These are phyloP conservation scores for Juglanconis oblonga DNA, from an alignment of 2,329 filamentous ascomycete genomes.

Conservation along the genomic window DNA sequence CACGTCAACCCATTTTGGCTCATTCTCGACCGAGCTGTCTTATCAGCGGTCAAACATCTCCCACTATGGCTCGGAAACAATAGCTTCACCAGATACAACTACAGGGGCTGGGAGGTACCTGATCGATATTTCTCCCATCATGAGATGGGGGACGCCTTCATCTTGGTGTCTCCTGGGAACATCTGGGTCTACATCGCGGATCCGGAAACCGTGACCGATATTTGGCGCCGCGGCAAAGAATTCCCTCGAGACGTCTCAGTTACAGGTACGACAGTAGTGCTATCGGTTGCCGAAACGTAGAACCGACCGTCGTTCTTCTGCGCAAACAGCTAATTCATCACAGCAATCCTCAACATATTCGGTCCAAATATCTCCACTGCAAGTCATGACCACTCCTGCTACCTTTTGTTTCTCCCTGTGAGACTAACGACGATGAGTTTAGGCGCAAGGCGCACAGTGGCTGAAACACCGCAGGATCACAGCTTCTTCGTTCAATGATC, in stretches of 20 bases:
- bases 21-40: not conserved
- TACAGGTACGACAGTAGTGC: conserved; percentile 9
- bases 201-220: not conserved
- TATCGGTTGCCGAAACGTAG: no score
- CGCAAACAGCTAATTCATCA: no score
- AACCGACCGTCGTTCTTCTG: no score
- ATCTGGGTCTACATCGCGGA: conserved; percentile 1
- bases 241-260: conserved; percentile 4
- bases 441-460: conserved; percentile 7
- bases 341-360: no score
- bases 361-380: conserved; percentile 5
- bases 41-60: no score
- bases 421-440: no score
- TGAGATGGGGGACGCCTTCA: conserved; percentile 3
- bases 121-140: not conserved
- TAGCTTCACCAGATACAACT: no score
- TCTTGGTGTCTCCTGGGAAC: not conserved
- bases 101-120: no score
- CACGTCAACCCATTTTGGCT: not conserved
- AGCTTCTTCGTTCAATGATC: conserved; percentile 7
- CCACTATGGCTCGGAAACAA: no score
- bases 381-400: no score
- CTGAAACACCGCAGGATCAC: conserved; percentile 1
- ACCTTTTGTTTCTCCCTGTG: no score
- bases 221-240: not conserved